Evolutionary conservation across 176 grass and related monocot species (phyloP), one percentile per base, ranked within the genome.

Genomic region (Dendrocalamus sinicus): DNA sequence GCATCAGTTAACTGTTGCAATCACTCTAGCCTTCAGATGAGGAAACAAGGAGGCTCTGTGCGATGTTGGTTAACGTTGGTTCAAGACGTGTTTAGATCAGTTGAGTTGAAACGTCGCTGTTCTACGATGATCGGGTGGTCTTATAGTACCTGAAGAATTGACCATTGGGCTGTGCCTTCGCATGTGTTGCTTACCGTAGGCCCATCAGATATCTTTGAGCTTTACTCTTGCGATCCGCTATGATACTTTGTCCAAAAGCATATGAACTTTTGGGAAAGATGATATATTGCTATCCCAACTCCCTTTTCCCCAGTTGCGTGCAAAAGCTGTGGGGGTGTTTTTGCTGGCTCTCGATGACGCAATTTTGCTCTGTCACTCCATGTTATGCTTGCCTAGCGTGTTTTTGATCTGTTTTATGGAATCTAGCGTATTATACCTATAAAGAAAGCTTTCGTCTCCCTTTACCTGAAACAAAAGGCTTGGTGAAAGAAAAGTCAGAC

Each of bases 181-280:
- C 43, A 30, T 72, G 30, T 48, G 30, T 46, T 44, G 51, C 62
- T 50, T 77, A 35, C 57, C 15, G 39, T 59, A 41, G 66, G 47
- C 73, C 84, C 73, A 83, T 24, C 26, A 66, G 61, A 30, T 67
- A 76, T 76, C 83, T 54, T 15, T 17, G 57, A 50, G 57, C 32
- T 30, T 30, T 58, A 60, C 58, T 12, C 59, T 2, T 15, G 72
- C 44, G 19, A 75, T 66, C 70, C 28, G 47, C 12, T 19, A 14
- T 9, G 54, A 75, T 68, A 19, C 75, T n/a, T 66, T 35, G 39
- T 65, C 22, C 43, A 40, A 72, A 88, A 64, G 52, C 53, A 71
- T 32, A 32, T 48, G 35, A 81, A 8, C 37, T 57, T 87, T 87
- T 28, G 68, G 50, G 35, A 84, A 84, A 84, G 81, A 79, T 46